Evolutionary conservation across 75 land plant genomes (phyloP), one percentile per base, ranked within the genome.

Genomic region (Pinus tabuliformis): DNA sequence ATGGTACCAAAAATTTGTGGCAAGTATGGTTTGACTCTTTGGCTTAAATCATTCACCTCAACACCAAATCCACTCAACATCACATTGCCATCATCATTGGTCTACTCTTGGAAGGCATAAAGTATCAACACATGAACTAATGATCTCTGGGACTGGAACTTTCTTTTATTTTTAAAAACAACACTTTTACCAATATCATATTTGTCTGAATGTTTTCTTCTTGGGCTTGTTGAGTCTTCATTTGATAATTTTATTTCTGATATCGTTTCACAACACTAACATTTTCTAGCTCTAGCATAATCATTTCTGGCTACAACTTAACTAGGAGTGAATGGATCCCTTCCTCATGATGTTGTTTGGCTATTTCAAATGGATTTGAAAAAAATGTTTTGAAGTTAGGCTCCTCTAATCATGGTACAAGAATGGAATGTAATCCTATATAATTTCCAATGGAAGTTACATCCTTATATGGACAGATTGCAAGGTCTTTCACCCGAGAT

Each of bases 1-100:
- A 97, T 94, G 58, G 99, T 97, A 77, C 97, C 99, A 88, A 95
- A 97, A 36, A 97, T 97, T 85, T 97, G 99, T 73, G 99, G 99
- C 42, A 97, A 86, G 62, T 97, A 97, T 4, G 99, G 98, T 65
- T 97, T 97, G 22, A 94, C 99, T 65, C 99, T 84, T 83, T 97
- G 95, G n/a, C 98, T 98, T 73, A 97, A 84, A 0, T 93, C 81
- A 84, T 97, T 97, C 36, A 97, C 99, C n/a, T 94, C 99, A 60
- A 98, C 94, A 57, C 98, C 99, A 85, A 97, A 97, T 16, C 99
- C 98, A 83, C 94, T 97, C 58, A 97, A 90, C 99, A 97, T 97
- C 60, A 97, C 98, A 84, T 97, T 97, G 24, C 98, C 99, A 85
- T 97, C 99, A 89, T 97, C 99, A 70, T 95, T 94, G 18, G 99